Conservation (phyloP, 139 green algal species). For the Picochlorum sp. region DNA sequence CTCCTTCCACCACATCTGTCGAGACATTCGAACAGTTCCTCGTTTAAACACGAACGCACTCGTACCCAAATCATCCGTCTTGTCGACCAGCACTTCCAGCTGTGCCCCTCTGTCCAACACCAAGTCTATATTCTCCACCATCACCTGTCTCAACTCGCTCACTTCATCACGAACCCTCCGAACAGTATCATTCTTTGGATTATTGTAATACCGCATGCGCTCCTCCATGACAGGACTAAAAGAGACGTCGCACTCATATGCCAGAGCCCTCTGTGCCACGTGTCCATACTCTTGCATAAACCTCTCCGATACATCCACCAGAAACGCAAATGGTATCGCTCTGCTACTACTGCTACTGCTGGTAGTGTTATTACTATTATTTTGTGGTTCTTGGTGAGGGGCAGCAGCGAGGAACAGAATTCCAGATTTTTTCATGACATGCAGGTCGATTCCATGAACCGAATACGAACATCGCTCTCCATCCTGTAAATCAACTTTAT, state of each 20-base stretch:
- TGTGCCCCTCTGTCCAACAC: slow-evolving; percentile 81
- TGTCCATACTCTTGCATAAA: slow-evolving; percentile 60
- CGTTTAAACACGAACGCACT: slow-evolving; percentile 74
- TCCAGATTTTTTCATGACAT: slow-evolving; percentile 62
- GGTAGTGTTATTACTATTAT: background rate
- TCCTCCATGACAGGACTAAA: slow-evolving; percentile 62
- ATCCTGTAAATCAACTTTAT: slow-evolving; percentile 47
- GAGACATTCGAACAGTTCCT: background rate
- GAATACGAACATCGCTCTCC: slow-evolving; percentile 29
- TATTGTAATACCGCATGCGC: slow-evolving; percentile 1
- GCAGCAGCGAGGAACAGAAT: slow-evolving; percentile 50
- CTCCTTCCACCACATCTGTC: slow-evolving; percentile 4
- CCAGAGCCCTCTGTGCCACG: slow-evolving; percentile 45
- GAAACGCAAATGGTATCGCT: slow-evolving; percentile 63
- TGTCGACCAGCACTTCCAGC: slow-evolving; percentile 92
- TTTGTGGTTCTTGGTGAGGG: background rate
- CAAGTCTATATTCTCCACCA: slow-evolving; percentile 88
- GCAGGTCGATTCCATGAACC: slow-evolving; percentile 75
- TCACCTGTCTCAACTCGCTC: slow-evolving; percentile 74
- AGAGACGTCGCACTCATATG: slow-evolving; percentile 79
- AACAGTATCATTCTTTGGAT: slow-evolving; percentile 59
- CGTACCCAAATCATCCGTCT: slow-evolving; percentile 68
- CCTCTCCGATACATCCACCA: slow-evolving; percentile 69
- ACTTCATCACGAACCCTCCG: slow-evolving; percentile 66
- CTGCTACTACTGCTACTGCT: too few relatives aligned